Evolutionary conservation across 2,329 filamentous ascomycete genomes (phyloP), one percentile per base, ranked within the genome.

Genomic region (Clonostachys byssicola): DNA sequence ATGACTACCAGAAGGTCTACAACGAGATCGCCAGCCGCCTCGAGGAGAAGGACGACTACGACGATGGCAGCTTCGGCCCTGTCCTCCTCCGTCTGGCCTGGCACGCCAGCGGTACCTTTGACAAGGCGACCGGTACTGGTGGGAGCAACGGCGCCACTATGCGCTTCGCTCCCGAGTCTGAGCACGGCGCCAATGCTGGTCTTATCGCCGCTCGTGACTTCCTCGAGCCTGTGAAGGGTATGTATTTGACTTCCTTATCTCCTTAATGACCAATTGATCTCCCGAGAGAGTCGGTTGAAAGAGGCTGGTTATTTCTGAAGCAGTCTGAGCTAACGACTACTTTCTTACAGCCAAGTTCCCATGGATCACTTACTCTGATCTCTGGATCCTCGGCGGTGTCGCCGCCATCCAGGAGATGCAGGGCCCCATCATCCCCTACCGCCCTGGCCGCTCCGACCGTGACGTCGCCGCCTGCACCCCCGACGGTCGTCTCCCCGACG

Each of bases 111-210:
- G 92, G 92, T 58, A 99, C 92, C 59, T 97, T 86, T 62, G 92
- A 97, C 66, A 88, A 86, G 73, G 81, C 81, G 63, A 96, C 92
- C 23, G 80, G 81, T 54, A 97, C 92, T 42, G 94, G 92, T 60
- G 92, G 92, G 56, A 92, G 88, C 77, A 96, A 97, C 68, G 92
- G 94, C 55, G 92, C 92, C 49, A 96, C 92, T 55, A 97, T 97
- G 94, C 85, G 94, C 63, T 97, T 96, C 67, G 77, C 85, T 20
- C 92, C 92, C 42, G 94, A 97, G 74, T 77, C 82, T 51, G 85
- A 86, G 67, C 92, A 99, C 71, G 91, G 91, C 57, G 94, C 92
- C 70, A 99, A 99, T 63, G 90, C 92, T 50, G 94, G 92, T 57
- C 78, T 97, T 61, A 84, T 87, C 65, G 73, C 81, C 58, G 94